Conservation (phyloP, 208 protist species). For the Crithidia acanthocephali region DNA sequence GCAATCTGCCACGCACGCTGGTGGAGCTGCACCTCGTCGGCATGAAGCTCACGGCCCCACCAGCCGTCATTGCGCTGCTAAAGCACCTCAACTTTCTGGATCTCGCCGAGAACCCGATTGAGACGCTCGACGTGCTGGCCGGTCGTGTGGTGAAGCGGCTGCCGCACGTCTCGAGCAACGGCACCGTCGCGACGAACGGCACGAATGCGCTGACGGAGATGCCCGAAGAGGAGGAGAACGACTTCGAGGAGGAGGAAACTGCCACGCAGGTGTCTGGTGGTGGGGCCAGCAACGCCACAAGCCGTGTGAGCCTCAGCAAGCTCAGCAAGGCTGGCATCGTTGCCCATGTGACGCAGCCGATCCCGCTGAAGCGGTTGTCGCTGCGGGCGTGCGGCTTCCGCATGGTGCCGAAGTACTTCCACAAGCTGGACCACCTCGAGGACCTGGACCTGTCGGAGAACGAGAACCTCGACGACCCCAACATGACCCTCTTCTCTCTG, state of each 20-base stretch:
- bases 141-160: slow-evolving; percentile 71
- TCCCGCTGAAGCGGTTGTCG: slow-evolving; percentile 73
- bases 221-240: slow-evolving; percentile 20
- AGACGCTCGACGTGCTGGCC: slow-evolving; percentile 85
- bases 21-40: slow-evolving; percentile 67
- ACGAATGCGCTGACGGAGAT: slow-evolving; percentile 22
- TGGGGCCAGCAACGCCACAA: slow-evolving; percentile 34
- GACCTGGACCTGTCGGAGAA: slow-evolving; percentile 89
- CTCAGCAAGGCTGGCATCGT: slow-evolving; percentile 73
- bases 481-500: slow-evolving; percentile 90
- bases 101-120: slow-evolving; percentile 78
- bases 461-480: slow-evolving; percentile 76
- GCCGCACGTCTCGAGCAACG: slow-evolving; percentile 35
- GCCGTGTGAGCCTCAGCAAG: slow-evolving; percentile 67
- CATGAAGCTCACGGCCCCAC: slow-evolving; percentile 71
- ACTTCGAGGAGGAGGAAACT: slow-evolving; percentile 40
- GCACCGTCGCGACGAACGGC: slow-evolving; percentile 17
- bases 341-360: slow-evolving; percentile 58
- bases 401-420: slow-evolving; percentile 89
- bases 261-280: slow-evolving; percentile 38
- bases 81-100: slow-evolving; percentile 66
- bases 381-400: slow-evolving; percentile 71
- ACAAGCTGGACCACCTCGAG: slow-evolving; percentile 78
- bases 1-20: slow-evolving; percentile 56
- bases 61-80: slow-evolving; percentile 68